A percentile compares a stretch with the other conserved stretches of the same genome.
These are phyloP conservation scores for Rhizoclosmatium sp. DNA, from an alignment of 192 early-diverging fungal species.

Conservation along the genomic window DNA sequence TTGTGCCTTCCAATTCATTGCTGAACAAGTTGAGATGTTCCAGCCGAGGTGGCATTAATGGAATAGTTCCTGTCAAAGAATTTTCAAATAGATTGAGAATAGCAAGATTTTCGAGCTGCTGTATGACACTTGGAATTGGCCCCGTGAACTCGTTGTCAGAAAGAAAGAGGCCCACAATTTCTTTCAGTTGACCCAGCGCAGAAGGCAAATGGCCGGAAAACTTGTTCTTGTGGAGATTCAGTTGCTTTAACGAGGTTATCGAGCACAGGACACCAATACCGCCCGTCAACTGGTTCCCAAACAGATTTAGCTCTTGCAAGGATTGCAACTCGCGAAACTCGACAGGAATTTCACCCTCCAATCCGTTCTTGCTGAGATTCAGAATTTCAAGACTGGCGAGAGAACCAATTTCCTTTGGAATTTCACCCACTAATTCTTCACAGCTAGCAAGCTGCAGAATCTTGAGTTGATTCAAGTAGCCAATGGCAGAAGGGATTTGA, in stretches of 20 bases:
- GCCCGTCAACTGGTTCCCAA: neutral
- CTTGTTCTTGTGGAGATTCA: slow-evolving; percentile 7
- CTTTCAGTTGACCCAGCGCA: neutral
- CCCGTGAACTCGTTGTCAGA: neutral
- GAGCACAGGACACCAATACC: neutral
- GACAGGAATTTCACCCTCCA: neutral
- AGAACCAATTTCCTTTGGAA: neutral
- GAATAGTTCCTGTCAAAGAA: neutral
- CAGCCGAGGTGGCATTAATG: neutral
- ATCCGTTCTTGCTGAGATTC: neutral
- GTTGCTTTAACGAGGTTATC: neutral
- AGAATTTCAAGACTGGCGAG: neutral
- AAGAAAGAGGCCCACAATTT: neutral
- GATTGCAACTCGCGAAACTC: neutral
- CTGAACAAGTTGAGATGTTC: neutral
- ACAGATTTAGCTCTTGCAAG: slow-evolving; percentile 6
- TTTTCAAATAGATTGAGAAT: neutral
- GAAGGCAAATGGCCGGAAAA: neutral
- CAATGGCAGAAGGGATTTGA: neutral
- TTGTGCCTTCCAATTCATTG: neutral
- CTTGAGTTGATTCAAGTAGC: neutral
- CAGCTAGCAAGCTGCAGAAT: neutral
- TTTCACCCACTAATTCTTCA: neutral
- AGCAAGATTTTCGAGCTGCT: neutral
- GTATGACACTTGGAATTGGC: neutral